phyloP scores from a whole-genome alignment of 2,329 filamentous ascomycete genomes.

The Fusarium solani-melongenae region DNA sequence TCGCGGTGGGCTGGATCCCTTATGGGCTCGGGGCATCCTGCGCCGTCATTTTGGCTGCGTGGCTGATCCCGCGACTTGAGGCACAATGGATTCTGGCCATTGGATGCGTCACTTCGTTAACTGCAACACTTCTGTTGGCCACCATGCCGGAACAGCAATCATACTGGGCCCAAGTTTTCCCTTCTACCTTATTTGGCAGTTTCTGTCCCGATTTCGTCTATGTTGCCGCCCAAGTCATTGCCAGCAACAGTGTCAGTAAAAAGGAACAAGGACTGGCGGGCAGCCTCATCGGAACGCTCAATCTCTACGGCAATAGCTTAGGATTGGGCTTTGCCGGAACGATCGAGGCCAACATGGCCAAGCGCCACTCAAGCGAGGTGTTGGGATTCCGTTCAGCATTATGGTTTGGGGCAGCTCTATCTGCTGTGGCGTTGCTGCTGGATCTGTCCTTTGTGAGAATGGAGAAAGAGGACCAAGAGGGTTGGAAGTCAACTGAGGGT shows the following conservation, averaged over 20 bases:
- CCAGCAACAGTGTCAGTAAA: constrained; percentile 59
- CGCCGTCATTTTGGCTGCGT: constrained; percentile 56
- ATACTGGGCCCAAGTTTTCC: constrained; percentile 55
- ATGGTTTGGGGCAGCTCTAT: constrained; percentile 54
- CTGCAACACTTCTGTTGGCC: constrained; percentile 44
- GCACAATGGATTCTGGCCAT: constrained; percentile 60
- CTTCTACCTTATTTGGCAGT: constrained; percentile 43
- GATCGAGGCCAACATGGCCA: constrained; percentile 39
- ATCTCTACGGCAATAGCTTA: constrained; percentile 43
- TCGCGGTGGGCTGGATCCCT: constrained; percentile 51
- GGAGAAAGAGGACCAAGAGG: constrained; percentile 52
- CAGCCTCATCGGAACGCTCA: constrained; percentile 56
- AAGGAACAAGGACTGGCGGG: constrained; percentile 62
- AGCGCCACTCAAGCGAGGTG: constrained; percentile 24
- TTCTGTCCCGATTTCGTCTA: constrained; percentile 60
- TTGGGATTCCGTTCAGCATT: constrained; percentile 52
- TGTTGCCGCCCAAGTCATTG: constrained; percentile 62
- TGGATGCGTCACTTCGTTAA: constrained; percentile 44
- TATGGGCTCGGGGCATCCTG: constrained; percentile 53
- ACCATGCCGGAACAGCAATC: constrained; percentile 57
- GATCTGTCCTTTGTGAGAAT: constrained; percentile 53
- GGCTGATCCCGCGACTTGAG: constrained; percentile 55
- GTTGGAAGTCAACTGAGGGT: constrained; percentile 40
- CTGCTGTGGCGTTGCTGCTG: constrained; percentile 47
- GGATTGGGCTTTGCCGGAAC: constrained; percentile 47